Conservation (phyloP, 2,329 filamentous ascomycete genomes). For the Dothidotthia symphoricarpi region DNA sequence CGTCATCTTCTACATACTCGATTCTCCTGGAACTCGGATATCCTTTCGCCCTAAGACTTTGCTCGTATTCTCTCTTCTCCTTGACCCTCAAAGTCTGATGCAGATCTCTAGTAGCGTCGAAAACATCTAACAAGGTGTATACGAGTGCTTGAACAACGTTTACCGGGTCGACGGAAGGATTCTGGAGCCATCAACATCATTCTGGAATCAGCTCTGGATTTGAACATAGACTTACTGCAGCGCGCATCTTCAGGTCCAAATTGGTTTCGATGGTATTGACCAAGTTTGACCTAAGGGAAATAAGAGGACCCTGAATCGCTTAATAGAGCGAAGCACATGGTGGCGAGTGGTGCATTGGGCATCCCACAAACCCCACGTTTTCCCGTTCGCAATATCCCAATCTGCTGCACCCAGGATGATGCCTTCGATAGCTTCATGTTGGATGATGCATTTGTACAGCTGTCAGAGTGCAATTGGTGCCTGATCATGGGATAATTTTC, state of each 20-base stretch:
- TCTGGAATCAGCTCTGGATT: not conserved
- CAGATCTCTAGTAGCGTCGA: constrained; percentile 37
- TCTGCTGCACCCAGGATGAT: constrained; percentile 6
- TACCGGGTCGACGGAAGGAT: constrained; percentile 23
- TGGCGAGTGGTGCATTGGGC: constrained; percentile 11
- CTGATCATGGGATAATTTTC: constrained; percentile 7
- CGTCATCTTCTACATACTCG: constrained; percentile 29
- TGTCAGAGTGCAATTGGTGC: constrained; percentile 37
- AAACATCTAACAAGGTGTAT: constrained; percentile 34
- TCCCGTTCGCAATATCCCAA: constrained; percentile 13
- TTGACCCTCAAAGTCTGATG: constrained; percentile 32
- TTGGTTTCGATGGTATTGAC: constrained; percentile 10
- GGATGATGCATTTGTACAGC: constrained; percentile 38
- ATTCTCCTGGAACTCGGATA: constrained; percentile 29
- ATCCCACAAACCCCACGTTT: constrained; percentile 20
- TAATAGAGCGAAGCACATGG: constrained; percentile 14
- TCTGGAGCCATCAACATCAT: constrained; percentile 18
- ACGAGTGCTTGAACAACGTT: constrained; percentile 35
- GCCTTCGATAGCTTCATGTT: constrained; percentile 23
- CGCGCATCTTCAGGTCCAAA: constrained; percentile 20
- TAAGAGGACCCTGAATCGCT: constrained; percentile 15
- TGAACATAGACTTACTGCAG: constrained; percentile 21
- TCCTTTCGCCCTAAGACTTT: constrained; percentile 27
- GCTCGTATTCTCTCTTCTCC: constrained; percentile 36
- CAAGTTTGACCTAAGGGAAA: constrained; percentile 14